These are phyloP conservation scores for Rhizophagus sp. DNA, from an alignment of 192 early-diverging fungal species.

Conservation along the genomic window DNA sequence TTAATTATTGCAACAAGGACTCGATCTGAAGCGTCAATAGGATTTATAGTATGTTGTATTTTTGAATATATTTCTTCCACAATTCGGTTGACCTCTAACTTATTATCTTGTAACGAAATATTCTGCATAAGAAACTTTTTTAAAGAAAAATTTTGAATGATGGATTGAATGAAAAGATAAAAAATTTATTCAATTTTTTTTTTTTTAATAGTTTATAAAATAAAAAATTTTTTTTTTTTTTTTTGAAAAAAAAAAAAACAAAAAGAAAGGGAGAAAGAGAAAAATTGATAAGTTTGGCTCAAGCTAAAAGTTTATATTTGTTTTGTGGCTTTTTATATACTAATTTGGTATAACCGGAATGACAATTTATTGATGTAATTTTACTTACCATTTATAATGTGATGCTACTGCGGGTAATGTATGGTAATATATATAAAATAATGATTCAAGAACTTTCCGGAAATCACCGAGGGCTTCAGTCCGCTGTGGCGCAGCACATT, in stretches of 20 bases:
- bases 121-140: slow-evolving; percentile 1
- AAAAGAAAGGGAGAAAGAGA: neutral
- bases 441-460: too few relatives aligned
- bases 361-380: neutral
- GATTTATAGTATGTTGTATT: slow-evolving; percentile 44
- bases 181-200: too few relatives aligned
- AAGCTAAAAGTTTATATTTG: neutral
- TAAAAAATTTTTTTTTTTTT: too few relatives aligned
- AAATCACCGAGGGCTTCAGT: too few relatives aligned
- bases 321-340: neutral
- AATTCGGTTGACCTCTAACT: neutral
- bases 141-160: neutral
- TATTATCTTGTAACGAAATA: slow-evolving; percentile 14
- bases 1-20: slow-evolving; percentile 88
- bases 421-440: too few relatives aligned
- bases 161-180: neutral
- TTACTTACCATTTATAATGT: neutral
- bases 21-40: slow-evolving; percentile 80
- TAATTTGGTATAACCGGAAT: neutral
- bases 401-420: neutral
- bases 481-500: too few relatives aligned
- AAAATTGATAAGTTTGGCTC: neutral
- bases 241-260: neutral
- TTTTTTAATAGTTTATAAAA: too few relatives aligned
- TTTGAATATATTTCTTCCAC: slow-evolving; percentile 24